Evolutionary conservation across 176 grass and related monocot species (phyloP).

Genomic region (Calamus simplicifolius): DNA sequence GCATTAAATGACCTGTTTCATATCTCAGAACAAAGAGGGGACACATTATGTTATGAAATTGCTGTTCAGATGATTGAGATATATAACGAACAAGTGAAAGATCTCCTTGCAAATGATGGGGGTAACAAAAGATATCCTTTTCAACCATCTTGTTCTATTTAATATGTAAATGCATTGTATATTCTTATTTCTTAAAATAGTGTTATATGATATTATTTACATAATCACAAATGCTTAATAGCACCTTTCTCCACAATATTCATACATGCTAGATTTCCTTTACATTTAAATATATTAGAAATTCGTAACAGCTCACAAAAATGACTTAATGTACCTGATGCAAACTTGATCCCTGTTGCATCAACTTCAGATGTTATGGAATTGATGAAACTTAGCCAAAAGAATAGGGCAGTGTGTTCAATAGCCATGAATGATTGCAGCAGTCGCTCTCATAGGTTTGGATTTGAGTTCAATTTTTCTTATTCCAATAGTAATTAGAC

Average conservation of each 20-base stretch:
- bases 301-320: slow-evolving; percentile 75
- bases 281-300: slow-evolving; percentile 64
- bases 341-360: slow-evolving; percentile 55
- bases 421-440: slow-evolving; percentile 94
- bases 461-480: slow-evolving; percentile 11
- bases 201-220: no score
- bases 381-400: slow-evolving; percentile 80
- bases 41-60: no score
- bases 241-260: slow-evolving; percentile 9
- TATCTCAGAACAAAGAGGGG: no score
- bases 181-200: no score
- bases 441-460: slow-evolving; percentile 90
- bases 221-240: no score
- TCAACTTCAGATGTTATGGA: slow-evolving; percentile 72
- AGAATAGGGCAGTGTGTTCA: slow-evolving; percentile 71
- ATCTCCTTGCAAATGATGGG: no score
- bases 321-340: slow-evolving; percentile 72
- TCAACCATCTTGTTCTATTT: no score
- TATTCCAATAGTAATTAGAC: background rate
- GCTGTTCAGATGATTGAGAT: no score
- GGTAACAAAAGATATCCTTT: no score
- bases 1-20: no score
- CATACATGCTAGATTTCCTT: slow-evolving; percentile 40
- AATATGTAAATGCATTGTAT: no score
- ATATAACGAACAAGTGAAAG: no score